phyloP scores from a whole-genome alignment of 1,284 basidiomycete genomes.

The Sporisorium scitamineum region DNA sequence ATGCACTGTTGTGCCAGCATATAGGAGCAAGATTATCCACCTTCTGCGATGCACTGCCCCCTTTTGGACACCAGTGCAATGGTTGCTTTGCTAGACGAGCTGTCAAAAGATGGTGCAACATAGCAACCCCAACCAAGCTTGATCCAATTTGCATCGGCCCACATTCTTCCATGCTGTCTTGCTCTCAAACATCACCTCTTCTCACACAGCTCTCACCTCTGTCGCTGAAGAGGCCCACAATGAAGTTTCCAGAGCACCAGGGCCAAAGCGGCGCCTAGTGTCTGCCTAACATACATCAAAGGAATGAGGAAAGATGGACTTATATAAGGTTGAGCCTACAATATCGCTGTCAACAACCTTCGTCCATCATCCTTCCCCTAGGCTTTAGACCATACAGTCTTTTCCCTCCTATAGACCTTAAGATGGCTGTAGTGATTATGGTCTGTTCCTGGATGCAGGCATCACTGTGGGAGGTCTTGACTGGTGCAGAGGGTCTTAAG shows the following conservation, averaged over 20 bases:
- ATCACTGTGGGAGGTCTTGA: conserved; percentile 42
- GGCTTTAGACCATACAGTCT: neutral
- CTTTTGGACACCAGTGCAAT: neutral
- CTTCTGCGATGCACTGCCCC: neutral
- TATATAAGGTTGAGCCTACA: neutral
- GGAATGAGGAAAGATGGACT: neutral
- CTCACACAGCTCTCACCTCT: neutral
- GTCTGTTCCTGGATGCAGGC: conserved; percentile 41
- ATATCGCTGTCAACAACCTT: neutral
- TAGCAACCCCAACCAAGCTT: conserved; percentile 15
- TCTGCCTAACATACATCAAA: neutral
- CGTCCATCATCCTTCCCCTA: neutral
- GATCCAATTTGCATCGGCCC: conserved; percentile 19
- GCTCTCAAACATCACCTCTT: neutral
- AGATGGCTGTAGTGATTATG: conserved; percentile 38
- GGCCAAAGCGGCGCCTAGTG: neutral
- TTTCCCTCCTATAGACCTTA: neutral
- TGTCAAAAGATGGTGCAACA: neutral
- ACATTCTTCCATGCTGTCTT: conserved; percentile 6
- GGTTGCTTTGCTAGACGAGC: neutral
- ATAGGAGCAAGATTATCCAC: neutral
- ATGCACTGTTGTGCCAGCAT: too few relatives aligned
- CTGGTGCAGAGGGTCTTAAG: conserved; percentile 42
- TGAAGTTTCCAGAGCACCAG: neutral
- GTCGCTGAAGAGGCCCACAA: neutral